Percentiles rank a stretch among this genome's conserved stretches.
Conservation (phyloP, 768 basidiomycete genomes). For the Lanmaoa pseudosensibilis region DNA sequence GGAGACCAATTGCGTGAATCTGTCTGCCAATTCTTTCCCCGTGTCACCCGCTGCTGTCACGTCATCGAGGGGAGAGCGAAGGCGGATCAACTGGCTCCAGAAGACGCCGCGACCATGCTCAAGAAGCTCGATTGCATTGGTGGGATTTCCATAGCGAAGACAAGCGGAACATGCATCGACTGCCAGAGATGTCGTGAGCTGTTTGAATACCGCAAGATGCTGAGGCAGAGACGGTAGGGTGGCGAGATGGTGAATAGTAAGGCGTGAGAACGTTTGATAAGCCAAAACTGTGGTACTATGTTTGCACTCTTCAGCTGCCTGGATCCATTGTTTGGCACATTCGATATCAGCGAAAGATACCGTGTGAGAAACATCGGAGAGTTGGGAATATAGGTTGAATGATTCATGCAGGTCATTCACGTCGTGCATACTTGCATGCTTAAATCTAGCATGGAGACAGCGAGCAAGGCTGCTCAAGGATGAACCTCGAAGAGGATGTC, state of each 20-base stretch:
- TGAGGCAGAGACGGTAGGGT: background rate
- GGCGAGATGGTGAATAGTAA: slow-evolving; percentile 2
- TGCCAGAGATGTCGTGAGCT: background rate
- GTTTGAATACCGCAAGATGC: background rate
- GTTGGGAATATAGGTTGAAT: background rate
- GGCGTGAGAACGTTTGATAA: slow-evolving; percentile 10
- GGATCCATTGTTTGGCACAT: background rate
- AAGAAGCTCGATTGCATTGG: slow-evolving; percentile 33
- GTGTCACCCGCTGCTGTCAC: background rate
- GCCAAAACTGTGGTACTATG: slow-evolving; percentile 14
- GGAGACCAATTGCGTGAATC: slow-evolving; percentile 1
- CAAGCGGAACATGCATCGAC: slow-evolving; percentile 11
- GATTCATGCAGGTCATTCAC: background rate
- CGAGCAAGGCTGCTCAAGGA: background rate
- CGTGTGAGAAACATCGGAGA: background rate
- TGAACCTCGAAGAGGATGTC: background rate
- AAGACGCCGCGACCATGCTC: slow-evolving; percentile 26
- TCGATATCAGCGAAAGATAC: background rate
- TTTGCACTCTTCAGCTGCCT: background rate
- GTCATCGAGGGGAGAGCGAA: slow-evolving; percentile 13
- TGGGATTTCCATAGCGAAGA: slow-evolving; percentile 8
- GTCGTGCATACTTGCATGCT: background rate
- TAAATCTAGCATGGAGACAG: background rate
- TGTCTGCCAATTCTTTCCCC: background rate
- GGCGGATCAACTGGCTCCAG: slow-evolving; percentile 22